These are phyloP conservation scores for Sonneratia alba DNA, from an alignment of 345 rosid genomes.

Conservation along the genomic window DNA sequence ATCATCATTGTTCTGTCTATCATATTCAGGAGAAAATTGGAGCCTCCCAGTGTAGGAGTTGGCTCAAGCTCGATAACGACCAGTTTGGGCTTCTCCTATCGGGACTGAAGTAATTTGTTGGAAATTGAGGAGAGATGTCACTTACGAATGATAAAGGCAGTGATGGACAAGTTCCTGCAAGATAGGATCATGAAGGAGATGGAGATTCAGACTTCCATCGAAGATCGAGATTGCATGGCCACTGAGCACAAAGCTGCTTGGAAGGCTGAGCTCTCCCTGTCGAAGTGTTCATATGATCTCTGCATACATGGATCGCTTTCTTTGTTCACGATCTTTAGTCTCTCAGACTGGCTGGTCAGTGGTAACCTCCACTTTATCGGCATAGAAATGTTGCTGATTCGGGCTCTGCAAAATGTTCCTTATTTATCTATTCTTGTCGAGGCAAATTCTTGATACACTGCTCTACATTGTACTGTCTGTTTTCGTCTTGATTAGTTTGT, in stretches of 20 bases:
- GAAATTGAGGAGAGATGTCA: slow-evolving; percentile 38
- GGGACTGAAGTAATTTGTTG: neutral
- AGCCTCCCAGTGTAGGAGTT: neutral
- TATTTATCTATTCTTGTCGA: too few species aligned
- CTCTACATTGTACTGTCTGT: too few species aligned
- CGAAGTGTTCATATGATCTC: neutral
- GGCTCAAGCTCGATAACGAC: neutral
- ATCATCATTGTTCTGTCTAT: neutral
- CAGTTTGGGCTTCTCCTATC: neutral
- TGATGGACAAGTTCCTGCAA: slow-evolving; percentile 93
- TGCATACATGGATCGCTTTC: too few species aligned
- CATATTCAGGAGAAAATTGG: neutral
- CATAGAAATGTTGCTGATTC: neutral
- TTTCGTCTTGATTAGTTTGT: too few species aligned
- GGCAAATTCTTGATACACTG: neutral
- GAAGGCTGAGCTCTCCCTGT: slow-evolving; percentile 82
- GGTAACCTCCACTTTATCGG: neutral
- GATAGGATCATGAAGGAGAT: slow-evolving; percentile 94
- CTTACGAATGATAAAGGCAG: slow-evolving; percentile 57
- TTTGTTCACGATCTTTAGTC: too few species aligned
- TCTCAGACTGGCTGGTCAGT: too few species aligned
- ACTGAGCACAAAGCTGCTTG: slow-evolving; percentile 96
- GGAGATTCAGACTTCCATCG: slow-evolving; percentile 95
- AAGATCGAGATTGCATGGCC: slow-evolving; percentile 92
- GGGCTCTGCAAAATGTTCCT: neutral